phyloP scores from a whole-genome alignment of 805 yeast species.

The Priceomyces castillae region DNA sequence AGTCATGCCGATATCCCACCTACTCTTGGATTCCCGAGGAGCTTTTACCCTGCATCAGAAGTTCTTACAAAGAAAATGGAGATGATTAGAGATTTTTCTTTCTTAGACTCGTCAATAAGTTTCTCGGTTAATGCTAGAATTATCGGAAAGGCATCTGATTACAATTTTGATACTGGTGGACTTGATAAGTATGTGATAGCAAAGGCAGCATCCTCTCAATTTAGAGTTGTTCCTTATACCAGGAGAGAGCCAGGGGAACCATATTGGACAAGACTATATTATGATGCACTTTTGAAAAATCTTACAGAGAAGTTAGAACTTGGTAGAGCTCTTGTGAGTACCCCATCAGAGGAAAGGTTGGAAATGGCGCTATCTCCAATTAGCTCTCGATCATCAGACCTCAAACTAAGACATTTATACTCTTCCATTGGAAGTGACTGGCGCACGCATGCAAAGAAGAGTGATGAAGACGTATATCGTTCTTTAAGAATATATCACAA shows the following conservation, averaged over 20 bases:
- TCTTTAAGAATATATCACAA: slow-evolving; percentile 31
- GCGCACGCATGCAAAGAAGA: slow-evolving; percentile 13
- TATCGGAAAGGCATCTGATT: slow-evolving; percentile 39
- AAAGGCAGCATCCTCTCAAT: slow-evolving; percentile 28
- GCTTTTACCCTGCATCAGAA: slow-evolving; percentile 20
- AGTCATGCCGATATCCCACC: slow-evolving; percentile 38
- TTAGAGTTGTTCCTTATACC: slow-evolving; percentile 34
- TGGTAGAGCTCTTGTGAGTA: slow-evolving; percentile 18
- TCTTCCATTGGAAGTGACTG: slow-evolving; percentile 18
- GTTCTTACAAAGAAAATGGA: slow-evolving; percentile 21
- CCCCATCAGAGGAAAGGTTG: slow-evolving; percentile 9
- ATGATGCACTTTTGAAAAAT: slow-evolving; percentile 32
- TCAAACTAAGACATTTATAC: slow-evolving; percentile 33
- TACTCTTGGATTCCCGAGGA: slow-evolving; percentile 32
- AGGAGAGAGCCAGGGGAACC: slow-evolving; percentile 15
- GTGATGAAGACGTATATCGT: slow-evolving; percentile 27
- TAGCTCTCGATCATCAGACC: slow-evolving; percentile 17
- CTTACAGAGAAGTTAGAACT: slow-evolving; percentile 26
- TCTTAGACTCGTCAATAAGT: slow-evolving; percentile 32
- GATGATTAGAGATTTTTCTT: slow-evolving; percentile 31
- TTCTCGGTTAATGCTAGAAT: slow-evolving; percentile 41
- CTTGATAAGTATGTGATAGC: slow-evolving; percentile 38
- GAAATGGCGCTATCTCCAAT: slow-evolving; percentile 15
- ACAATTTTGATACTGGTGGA: slow-evolving; percentile 17
- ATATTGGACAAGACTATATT: slow-evolving; percentile 20